Evolutionary conservation across 345 rosid genomes (phyloP).

Genomic region (Moricandia moricandioides): DNA sequence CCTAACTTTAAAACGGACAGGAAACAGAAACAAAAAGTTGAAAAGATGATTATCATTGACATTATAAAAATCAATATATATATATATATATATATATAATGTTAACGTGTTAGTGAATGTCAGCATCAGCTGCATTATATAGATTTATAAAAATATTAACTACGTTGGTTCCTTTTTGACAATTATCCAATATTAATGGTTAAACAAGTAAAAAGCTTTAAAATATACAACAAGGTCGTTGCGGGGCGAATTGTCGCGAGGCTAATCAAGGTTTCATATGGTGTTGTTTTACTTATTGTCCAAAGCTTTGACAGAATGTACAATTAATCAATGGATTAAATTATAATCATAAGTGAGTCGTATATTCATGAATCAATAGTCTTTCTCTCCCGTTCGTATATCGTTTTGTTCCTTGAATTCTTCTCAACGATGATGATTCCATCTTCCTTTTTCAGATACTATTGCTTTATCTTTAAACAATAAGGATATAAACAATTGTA

Average conservation of each 20-base stretch:
- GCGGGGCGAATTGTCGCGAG: conserved; percentile 53
- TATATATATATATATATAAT: no score
- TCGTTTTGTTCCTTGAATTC: conserved; percentile 38
- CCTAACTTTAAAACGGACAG: not conserved
- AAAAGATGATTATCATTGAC: conserved; percentile 11
- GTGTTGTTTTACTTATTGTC: conserved; percentile 36
- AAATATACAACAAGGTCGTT: conserved; percentile 39
- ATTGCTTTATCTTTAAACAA: conserved; percentile 19
- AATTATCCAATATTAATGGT: conserved; percentile 24
- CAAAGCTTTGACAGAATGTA: conserved; percentile 38
- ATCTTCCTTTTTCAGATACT: conserved; percentile 15
- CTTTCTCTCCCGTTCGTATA: conserved; percentile 30
- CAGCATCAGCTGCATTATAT: conserved; percentile 42
- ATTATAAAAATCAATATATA: no score
- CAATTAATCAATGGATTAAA: conserved; percentile 20
- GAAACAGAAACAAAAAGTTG: conserved; percentile 35
- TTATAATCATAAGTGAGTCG: conserved; percentile 19
- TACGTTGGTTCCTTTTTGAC: conserved; percentile 38
- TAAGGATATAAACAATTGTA: not conserved
- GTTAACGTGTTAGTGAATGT: conserved; percentile 54
- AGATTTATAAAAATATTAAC: conserved; percentile 11
- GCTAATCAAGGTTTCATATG: conserved; percentile 48
- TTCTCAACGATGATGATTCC: conserved; percentile 43
- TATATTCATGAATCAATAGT: conserved; percentile 12
- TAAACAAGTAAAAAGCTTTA: conserved; percentile 33